phyloP scores from a whole-genome alignment of 176 grass and related monocot genomes.

The Sorghum bicolor region DNA sequence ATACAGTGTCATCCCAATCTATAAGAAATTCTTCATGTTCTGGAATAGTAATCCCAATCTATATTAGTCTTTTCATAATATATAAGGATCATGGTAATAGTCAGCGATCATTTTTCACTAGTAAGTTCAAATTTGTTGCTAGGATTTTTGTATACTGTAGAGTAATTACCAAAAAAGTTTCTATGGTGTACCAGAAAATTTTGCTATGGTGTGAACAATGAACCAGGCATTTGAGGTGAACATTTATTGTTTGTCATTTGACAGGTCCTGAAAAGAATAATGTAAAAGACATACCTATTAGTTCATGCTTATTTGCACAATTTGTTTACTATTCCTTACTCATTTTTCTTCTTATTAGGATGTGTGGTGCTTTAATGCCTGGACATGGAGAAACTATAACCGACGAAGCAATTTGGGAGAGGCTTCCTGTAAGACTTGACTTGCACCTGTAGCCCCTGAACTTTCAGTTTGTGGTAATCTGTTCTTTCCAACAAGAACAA shows the following conservation, averaged over 20 bases:
- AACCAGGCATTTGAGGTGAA: background rate
- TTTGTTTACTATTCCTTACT: constrained; percentile 12
- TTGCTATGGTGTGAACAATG: background rate
- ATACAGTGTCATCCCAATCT: background rate
- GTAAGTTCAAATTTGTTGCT: background rate
- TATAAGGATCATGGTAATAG: constrained; percentile 11
- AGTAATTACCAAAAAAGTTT: background rate
- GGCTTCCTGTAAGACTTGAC: constrained; percentile 64
- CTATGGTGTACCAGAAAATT: background rate
- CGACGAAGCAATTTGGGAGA: constrained; percentile 69
- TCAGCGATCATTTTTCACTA: background rate
- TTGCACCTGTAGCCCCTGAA: background rate
- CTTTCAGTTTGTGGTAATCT: background rate
- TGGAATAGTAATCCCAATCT: no score
- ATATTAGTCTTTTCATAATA: background rate
- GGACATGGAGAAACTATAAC: constrained; percentile 72
- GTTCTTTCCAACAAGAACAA: background rate
- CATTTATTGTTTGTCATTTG: background rate
- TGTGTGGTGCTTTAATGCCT: constrained; percentile 74
- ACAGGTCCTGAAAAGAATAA: constrained; percentile 14
- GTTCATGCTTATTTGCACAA: constrained; percentile 4
- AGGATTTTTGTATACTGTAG: constrained; percentile 2
- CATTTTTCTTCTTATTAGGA: constrained; percentile 37
- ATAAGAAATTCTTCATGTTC: background rate
- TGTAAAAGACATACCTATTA: constrained; percentile 3